These are phyloP conservation scores for Aspergillus sp. DNA, from an alignment of 2,329 filamentous ascomycete species.

Conservation along the genomic window DNA sequence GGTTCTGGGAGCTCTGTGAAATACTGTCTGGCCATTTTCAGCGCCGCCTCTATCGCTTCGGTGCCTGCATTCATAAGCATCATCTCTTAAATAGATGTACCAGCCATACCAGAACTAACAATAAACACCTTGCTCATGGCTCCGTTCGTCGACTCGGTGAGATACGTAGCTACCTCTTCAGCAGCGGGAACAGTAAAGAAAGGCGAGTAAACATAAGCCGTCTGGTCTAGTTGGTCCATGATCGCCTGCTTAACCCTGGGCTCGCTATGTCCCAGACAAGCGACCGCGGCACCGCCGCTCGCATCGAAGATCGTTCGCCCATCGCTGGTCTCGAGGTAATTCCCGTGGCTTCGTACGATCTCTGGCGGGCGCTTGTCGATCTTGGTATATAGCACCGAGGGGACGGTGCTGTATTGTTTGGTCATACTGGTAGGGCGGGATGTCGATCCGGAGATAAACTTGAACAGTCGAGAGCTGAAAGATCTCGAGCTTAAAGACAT, in stretches of 20 bases:
- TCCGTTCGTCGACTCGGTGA: constrained; percentile 32
- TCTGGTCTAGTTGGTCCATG: constrained; percentile 39
- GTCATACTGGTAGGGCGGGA: no score
- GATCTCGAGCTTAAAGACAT: no score
- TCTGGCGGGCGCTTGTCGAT: constrained; percentile 14
- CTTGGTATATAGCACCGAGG: constrained; percentile 13
- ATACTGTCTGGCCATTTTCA: constrained; percentile 53
- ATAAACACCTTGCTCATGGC: constrained; percentile 21
- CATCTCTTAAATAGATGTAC: neutral
- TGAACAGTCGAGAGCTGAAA: no score
- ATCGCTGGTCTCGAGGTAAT: constrained; percentile 42
- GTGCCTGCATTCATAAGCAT: constrained; percentile 6
- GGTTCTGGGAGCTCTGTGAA: constrained; percentile 42
- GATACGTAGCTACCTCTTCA: constrained; percentile 40
- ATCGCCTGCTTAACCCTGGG: constrained; percentile 44
- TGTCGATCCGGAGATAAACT: no score
- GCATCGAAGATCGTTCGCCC: constrained; percentile 47
- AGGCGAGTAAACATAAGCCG: constrained; percentile 46
- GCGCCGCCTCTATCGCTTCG: constrained; percentile 48
- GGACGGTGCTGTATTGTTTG: neutral
- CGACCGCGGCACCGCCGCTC: constrained; percentile 49
- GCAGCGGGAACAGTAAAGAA: constrained; percentile 44
- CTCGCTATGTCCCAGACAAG: constrained; percentile 49
- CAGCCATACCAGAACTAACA: constrained; percentile 19
- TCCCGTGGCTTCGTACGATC: constrained; percentile 35